Percentiles rank a stretch among this genome's conserved stretches.
Conservation (phyloP, 1,139 yeast species). For the Kurtzmaniella natalensis region DNA sequence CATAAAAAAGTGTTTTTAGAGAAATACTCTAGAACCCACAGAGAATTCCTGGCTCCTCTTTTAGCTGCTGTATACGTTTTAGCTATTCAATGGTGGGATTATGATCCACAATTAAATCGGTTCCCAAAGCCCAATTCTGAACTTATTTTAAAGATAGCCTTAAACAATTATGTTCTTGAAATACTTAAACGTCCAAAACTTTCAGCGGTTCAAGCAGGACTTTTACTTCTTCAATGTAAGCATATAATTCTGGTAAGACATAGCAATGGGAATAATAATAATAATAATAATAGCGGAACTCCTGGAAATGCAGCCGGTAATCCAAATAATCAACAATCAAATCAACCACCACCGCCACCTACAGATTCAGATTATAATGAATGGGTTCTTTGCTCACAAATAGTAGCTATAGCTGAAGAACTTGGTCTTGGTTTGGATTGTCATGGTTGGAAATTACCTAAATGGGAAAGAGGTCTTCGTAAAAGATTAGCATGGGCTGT, state of each 20-base stretch:
- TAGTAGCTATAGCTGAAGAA: slow-evolving; percentile 81
- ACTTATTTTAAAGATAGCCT: slow-evolving; percentile 39
- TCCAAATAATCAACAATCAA: not conserved
- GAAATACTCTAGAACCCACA: slow-evolving; percentile 69
- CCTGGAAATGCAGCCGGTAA: not conserved
- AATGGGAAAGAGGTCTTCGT: slow-evolving; percentile 87
- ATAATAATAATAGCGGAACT: slow-evolving; percentile 2
- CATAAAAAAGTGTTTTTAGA: slow-evolving; percentile 76
- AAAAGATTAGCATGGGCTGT: slow-evolving; percentile 92
- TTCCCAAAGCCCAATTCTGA: slow-evolving; percentile 65
- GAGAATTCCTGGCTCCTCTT: slow-evolving; percentile 74
- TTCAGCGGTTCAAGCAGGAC: slow-evolving; percentile 78
- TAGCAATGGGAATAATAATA: slow-evolving; percentile 10
- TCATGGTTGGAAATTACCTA: slow-evolving; percentile 81
- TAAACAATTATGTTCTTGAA: slow-evolving; percentile 61
- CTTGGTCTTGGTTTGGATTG: slow-evolving; percentile 84
- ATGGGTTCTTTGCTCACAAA: slow-evolving; percentile 85
- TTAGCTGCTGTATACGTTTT: slow-evolving; percentile 72
- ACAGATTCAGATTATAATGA: slow-evolving; percentile 56
- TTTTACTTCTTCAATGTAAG: slow-evolving; percentile 63
- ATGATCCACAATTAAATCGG: slow-evolving; percentile 62
- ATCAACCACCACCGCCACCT: slow-evolving; percentile 2
- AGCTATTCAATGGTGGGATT: slow-evolving; percentile 83
- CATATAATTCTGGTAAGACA: slow-evolving; percentile 24
- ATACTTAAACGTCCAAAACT: slow-evolving; percentile 69